A percentile compares a stretch with the other conserved stretches of the same genome.
phyloP scores from a whole-genome alignment of 1,284 basidiomycete genomes.

The Lentinus polychrous region DNA sequence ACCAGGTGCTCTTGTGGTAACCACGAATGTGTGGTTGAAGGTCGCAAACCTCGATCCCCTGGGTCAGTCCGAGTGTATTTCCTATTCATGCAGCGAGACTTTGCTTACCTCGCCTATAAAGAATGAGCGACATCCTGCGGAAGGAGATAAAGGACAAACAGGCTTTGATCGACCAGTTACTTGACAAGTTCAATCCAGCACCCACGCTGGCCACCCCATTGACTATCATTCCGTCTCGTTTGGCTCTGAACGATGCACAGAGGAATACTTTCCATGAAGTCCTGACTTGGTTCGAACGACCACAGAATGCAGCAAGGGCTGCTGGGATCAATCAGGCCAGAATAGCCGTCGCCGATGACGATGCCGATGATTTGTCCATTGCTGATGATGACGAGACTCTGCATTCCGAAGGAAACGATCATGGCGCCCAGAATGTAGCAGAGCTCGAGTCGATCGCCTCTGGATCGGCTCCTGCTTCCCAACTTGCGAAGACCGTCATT shows the following conservation, averaged over 20 bases:
- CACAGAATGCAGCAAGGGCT: conserved; percentile 13
- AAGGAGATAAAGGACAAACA: conserved; percentile 29
- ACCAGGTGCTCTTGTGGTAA: conserved; percentile 1
- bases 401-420: conserved; percentile 3
- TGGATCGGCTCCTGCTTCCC: conserved; percentile 22
- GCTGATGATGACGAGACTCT: conserved; percentile 16
- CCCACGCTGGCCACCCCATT: conserved; percentile 24
- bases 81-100: neutral
- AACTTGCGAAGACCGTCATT: conserved; percentile 25
- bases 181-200: conserved; percentile 23
- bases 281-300: conserved; percentile 24
- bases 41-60: conserved; percentile 5
- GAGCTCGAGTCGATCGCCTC: conserved; percentile 5
- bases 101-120: conserved; percentile 7
- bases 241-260: conserved; percentile 19
- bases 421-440: conserved; percentile 4
- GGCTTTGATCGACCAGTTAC: conserved; percentile 24
- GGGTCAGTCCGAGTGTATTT: neutral
- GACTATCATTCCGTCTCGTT: conserved; percentile 21
- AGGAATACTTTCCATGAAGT: conserved; percentile 23
- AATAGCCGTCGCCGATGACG: conserved; percentile 24
- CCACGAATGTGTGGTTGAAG: conserved; percentile 3
- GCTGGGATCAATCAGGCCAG: conserved; percentile 16
- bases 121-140: conserved; percentile 25
- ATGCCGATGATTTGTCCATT: conserved; percentile 15